phyloP scores from a whole-genome alignment of 2,329 filamentous ascomycete genomes.

The Phialocephala sp. region DNA sequence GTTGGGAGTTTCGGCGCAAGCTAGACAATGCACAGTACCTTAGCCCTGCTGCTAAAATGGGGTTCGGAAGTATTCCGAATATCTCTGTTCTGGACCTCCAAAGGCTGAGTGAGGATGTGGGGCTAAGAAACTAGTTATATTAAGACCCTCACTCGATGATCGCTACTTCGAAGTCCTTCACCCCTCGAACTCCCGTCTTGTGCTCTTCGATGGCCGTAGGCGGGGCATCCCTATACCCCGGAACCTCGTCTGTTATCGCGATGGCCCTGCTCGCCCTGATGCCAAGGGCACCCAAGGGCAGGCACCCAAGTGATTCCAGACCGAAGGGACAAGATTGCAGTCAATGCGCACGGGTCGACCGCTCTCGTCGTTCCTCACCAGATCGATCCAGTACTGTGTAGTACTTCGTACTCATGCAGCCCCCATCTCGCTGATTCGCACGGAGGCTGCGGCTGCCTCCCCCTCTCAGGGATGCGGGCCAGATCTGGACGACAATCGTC shows the following conservation, averaged over 20 bases:
- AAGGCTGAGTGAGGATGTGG: no score
- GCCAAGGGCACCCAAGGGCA: no score
- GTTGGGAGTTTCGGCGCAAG: no score
- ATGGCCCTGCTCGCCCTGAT: background rate
- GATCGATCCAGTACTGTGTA: no score
- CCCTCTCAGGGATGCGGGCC: background rate
- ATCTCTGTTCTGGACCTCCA: background rate
- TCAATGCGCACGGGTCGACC: no score
- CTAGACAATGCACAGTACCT: background rate
- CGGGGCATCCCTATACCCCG: background rate
- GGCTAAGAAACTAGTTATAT: no score
- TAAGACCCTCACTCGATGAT: no score
- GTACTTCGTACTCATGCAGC: background rate
- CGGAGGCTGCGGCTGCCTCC: background rate
- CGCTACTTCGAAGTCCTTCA: background rate
- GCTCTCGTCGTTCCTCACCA: no score
- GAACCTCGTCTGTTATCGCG: background rate
- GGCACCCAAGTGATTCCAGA: background rate
- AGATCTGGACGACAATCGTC: constrained; percentile 5
- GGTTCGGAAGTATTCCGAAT: background rate
- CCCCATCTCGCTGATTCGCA: background rate
- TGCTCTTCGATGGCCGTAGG: background rate
- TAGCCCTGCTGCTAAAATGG: background rate
- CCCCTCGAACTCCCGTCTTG: background rate
- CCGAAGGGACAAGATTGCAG: background rate